phyloP scores from a whole-genome alignment of 208 protist species.

The Acanthamoeba healyi region DNA sequence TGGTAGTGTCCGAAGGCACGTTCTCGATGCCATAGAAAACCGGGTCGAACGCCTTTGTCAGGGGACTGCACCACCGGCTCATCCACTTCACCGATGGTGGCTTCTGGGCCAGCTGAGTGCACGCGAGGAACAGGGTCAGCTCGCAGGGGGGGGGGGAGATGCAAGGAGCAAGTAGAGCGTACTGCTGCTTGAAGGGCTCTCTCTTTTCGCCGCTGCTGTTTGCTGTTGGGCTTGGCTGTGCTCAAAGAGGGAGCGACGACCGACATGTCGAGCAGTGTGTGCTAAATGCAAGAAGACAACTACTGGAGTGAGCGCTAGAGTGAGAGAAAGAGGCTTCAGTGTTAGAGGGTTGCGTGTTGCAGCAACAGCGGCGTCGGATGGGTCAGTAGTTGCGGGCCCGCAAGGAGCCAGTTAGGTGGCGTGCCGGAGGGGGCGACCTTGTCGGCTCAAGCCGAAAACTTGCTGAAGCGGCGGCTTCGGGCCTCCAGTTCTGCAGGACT shows the following conservation, averaged over 20 bases:
- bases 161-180: too few species aligned
- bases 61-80: neutral
- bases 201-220: neutral
- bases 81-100: slow-evolving; percentile 11
- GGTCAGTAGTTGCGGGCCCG: too few species aligned
- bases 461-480: neutral
- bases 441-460: neutral
- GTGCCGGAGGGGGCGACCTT: neutral
- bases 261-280: neutral
- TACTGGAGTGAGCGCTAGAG: too few species aligned
- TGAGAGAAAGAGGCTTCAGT: too few species aligned
- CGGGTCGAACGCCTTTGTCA: slow-evolving; percentile 28
- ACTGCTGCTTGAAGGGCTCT: neutral
- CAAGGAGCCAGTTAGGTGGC: too few species aligned
- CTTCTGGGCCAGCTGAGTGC: slow-evolving; percentile 5
- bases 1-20: neutral
- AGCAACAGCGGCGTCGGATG: too few species aligned
- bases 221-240: neutral
- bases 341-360: too few species aligned
- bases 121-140: neutral
- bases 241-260: too few species aligned
- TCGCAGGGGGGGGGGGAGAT: too few species aligned
- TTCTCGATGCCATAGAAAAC: slow-evolving; percentile 47
- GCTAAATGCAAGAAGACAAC: neutral
- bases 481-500: neutral